Conservation (phyloP, 2,329 filamentous ascomycete genomes). For the Erysiphe neolycopersici region DNA sequence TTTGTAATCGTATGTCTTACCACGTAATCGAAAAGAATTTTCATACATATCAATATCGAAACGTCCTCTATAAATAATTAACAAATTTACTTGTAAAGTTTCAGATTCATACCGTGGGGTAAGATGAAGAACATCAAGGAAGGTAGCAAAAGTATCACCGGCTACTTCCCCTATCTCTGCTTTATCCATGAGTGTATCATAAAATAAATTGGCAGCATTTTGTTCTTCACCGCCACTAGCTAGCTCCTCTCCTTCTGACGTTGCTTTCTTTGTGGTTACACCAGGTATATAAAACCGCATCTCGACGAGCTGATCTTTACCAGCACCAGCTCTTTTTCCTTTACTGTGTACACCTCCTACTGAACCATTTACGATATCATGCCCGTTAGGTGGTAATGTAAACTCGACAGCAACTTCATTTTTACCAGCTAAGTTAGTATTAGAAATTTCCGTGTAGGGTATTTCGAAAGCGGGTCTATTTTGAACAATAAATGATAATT, state of each 20-base stretch:
- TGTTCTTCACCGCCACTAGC: slow-evolving; percentile 47
- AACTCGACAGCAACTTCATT: slow-evolving; percentile 97
- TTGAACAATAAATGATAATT: slow-evolving; percentile 88
- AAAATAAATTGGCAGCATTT: slow-evolving; percentile 91
- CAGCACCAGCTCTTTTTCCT: slow-evolving; percentile 73
- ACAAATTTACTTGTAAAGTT: not conserved
- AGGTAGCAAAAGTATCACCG: slow-evolving; percentile 94
- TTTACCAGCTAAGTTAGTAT: slow-evolving; percentile 90
- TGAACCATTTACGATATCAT: slow-evolving; percentile 45
- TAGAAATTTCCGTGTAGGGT: slow-evolving; percentile 89
- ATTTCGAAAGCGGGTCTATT: slow-evolving; percentile 93
- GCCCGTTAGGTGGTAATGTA: slow-evolving; percentile 42
- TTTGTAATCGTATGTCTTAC: slow-evolving; percentile 99
- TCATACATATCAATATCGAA: slow-evolving; percentile 99
- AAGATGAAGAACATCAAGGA: slow-evolving; percentile 87
- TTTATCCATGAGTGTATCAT: slow-evolving; percentile 93
- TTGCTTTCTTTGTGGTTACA: slow-evolving; percentile 52
- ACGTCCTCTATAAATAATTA: slow-evolving; percentile 42
- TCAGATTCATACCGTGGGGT: slow-evolving; percentile 43
- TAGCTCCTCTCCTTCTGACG: slow-evolving; percentile 35
- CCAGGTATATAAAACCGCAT: slow-evolving; percentile 98
- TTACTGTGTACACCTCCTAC: slow-evolving; percentile 47
- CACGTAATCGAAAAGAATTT: slow-evolving; percentile 80
- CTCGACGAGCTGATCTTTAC: slow-evolving; percentile 80
- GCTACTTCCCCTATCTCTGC: slow-evolving; percentile 97